Conservation (phyloP, 2,329 filamentous ascomycete species). For the Exophiala sp. region DNA sequence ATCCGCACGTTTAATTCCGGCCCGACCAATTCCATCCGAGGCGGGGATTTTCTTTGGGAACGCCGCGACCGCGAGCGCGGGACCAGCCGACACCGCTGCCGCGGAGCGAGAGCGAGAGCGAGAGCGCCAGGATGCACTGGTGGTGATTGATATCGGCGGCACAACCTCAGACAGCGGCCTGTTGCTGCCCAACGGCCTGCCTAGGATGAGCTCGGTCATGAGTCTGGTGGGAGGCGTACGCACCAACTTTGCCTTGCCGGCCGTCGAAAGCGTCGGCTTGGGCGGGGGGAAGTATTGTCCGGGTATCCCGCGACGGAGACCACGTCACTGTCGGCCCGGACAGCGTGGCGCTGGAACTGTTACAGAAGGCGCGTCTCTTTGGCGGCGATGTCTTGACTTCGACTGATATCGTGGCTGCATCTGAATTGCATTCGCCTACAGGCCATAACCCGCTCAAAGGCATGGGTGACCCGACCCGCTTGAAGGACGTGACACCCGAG, state of each 20-base stretch:
- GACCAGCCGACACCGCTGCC: conserved; percentile 4
- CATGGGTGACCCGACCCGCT: background rate
- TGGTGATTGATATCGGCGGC: conserved; percentile 60
- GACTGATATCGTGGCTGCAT: conserved; percentile 42
- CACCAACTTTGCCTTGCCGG: conserved; percentile 56
- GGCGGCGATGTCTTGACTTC: conserved; percentile 53
- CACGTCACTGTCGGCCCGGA: conserved; percentile 52
- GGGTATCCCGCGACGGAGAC: conserved; percentile 32
- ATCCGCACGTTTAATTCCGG: conserved; percentile 50
- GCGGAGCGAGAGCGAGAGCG: background rate
- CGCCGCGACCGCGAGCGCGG: conserved; percentile 1
- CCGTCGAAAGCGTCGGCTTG: conserved; percentile 52
- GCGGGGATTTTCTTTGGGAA: conserved; percentile 39
- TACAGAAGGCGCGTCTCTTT: conserved; percentile 51
- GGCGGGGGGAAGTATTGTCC: conserved; percentile 51
- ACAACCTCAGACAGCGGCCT: conserved; percentile 61
- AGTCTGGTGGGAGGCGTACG: conserved; percentile 58
- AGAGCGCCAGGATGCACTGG: background rate
- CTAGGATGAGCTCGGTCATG: conserved; percentile 57
- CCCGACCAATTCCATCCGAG: conserved; percentile 50
- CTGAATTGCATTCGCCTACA: conserved; percentile 20
- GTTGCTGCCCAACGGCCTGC: conserved; percentile 57
- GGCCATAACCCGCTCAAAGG: background rate
- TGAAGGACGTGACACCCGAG: conserved; percentile 17
- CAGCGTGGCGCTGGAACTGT: conserved; percentile 55